These are phyloP conservation scores for Cryptosporidium parvum DNA, from an alignment of 169 alveolate species.

Conservation along the genomic window DNA sequence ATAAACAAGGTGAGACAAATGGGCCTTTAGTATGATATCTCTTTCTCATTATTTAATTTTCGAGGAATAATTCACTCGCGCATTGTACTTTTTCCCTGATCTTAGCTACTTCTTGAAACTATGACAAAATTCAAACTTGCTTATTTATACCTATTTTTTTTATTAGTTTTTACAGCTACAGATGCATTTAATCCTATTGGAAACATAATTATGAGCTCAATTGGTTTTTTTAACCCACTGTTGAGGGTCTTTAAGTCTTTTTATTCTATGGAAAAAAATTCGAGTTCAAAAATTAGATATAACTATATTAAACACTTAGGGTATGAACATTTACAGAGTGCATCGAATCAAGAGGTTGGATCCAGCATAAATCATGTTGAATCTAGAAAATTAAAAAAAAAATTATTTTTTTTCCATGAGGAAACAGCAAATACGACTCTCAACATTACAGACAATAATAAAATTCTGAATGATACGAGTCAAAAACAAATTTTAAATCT, in stretches of 20 bases:
- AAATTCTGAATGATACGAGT: not conserved
- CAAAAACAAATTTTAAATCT: not conserved
- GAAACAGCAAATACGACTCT: not conserved
- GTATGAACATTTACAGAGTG: slow-evolving; percentile 37
- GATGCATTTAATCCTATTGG: slow-evolving; percentile 2
- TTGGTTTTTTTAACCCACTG: slow-evolving; percentile 49
- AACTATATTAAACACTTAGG: slow-evolving; percentile 13
- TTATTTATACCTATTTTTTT: not conserved
- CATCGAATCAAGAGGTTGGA: slow-evolving; percentile 9
- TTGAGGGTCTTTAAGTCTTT: slow-evolving; percentile 9
- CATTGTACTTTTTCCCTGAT: not conserved
- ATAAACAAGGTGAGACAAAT: too few relatives aligned
- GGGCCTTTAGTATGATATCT: not conserved
- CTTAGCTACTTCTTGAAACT: too few relatives aligned
- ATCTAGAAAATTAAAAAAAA: not conserved
- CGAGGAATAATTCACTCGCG: not conserved
- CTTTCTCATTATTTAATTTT: not conserved
- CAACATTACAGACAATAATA: not conserved
- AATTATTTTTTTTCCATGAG: not conserved
- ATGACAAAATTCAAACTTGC: not conserved
- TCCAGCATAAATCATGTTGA: not conserved
- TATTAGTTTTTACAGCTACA: not conserved
- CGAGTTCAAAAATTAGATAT: slow-evolving; percentile 10
- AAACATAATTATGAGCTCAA: slow-evolving; percentile 27
- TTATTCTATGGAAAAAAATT: slow-evolving; percentile 6